These are phyloP conservation scores for Phanerochaete carnosa DNA, from an alignment of 768 basidiomycete species.

Conservation along the genomic window DNA sequence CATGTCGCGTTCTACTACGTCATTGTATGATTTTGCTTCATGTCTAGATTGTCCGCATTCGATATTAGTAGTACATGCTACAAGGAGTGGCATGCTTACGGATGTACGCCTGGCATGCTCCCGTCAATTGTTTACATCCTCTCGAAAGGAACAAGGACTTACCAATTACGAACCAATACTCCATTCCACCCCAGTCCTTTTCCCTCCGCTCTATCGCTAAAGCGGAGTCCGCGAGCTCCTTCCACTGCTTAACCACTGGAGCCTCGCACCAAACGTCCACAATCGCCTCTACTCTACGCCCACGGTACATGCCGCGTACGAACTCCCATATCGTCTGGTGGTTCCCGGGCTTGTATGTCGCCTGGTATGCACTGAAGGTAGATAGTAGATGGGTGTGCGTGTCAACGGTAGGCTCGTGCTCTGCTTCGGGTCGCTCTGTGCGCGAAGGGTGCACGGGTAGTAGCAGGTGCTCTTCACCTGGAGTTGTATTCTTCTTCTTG, in stretches of 20 bases:
- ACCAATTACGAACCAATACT: slow-evolving; percentile 88
- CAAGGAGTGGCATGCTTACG: slow-evolving; percentile 40
- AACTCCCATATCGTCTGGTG: slow-evolving; percentile 65
- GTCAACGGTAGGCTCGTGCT: slow-evolving; percentile 55
- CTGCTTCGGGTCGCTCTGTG: not conserved
- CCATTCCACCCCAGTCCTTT: slow-evolving; percentile 60
- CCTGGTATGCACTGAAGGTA: slow-evolving; percentile 62
- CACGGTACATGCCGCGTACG: slow-evolving; percentile 56
- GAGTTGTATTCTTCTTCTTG: slow-evolving; percentile 35
- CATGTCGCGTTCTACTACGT: slow-evolving; percentile 68
- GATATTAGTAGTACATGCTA: not conserved
- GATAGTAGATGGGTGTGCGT: slow-evolving; percentile 84
- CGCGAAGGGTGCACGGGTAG: slow-evolving; percentile 28
- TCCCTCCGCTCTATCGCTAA: slow-evolving; percentile 43
- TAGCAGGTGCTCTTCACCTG: slow-evolving; percentile 31
- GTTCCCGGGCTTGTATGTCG: slow-evolving; percentile 56
- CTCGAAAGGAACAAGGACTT: slow-evolving; percentile 1
- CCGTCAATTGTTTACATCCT: not conserved
- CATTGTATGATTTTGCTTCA: slow-evolving; percentile 65
- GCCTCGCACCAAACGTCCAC: slow-evolving; percentile 92
- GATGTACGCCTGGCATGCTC: slow-evolving; percentile 59
- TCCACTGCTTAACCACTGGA: slow-evolving; percentile 61
- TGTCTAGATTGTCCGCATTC: slow-evolving; percentile 41
- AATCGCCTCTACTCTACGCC: slow-evolving; percentile 56
- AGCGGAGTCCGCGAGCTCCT: slow-evolving; percentile 71